These are phyloP conservation scores for Wickerhamiella parazyma DNA, from an alignment of 805 yeast genomes.

Conservation along the genomic window DNA sequence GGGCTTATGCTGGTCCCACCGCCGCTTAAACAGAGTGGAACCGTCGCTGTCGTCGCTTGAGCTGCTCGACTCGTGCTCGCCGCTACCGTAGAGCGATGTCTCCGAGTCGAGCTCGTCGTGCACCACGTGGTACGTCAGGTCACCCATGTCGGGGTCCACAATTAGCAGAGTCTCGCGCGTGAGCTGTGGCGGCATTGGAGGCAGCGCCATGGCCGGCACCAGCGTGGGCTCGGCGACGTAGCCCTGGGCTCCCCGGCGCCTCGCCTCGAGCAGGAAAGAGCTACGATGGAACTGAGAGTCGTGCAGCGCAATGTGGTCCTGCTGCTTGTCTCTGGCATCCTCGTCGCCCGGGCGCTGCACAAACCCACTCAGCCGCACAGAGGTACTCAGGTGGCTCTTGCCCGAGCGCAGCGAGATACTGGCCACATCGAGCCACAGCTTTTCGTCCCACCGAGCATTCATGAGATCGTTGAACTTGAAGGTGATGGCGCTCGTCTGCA, in stretches of 20 bases:
- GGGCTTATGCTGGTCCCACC: background rate
- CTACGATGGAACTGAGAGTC: slow-evolving; percentile 78
- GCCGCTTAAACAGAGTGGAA: background rate
- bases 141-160: slow-evolving; percentile 21
- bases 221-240: slow-evolving; percentile 1
- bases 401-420: slow-evolving; percentile 44
- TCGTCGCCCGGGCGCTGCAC: background rate
- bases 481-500: slow-evolving; percentile 20
- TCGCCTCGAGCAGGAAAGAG: slow-evolving; percentile 51
- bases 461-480: slow-evolving; percentile 55
- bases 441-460: slow-evolving; percentile 46
- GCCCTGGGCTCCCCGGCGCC: slow-evolving; percentile 29
- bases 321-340: slow-evolving; percentile 32
- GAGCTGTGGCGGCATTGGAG: slow-evolving; percentile 49
- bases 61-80: background rate
- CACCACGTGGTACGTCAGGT: slow-evolving; percentile 12
- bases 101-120: slow-evolving; percentile 11
- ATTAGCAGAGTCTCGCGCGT: slow-evolving; percentile 35
- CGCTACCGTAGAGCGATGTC: slow-evolving; percentile 3
- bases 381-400: slow-evolving; percentile 33
- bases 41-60: background rate
- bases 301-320: slow-evolving; percentile 47
- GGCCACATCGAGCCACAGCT: slow-evolving; percentile 40
- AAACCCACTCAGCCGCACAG: slow-evolving; percentile 14
- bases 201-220: slow-evolving; percentile 47